Evolutionary conservation across 1,139 yeast species (phyloP), one percentile per base, ranked within the genome.

Genomic region (Saccharomyces hybrid): DNA sequence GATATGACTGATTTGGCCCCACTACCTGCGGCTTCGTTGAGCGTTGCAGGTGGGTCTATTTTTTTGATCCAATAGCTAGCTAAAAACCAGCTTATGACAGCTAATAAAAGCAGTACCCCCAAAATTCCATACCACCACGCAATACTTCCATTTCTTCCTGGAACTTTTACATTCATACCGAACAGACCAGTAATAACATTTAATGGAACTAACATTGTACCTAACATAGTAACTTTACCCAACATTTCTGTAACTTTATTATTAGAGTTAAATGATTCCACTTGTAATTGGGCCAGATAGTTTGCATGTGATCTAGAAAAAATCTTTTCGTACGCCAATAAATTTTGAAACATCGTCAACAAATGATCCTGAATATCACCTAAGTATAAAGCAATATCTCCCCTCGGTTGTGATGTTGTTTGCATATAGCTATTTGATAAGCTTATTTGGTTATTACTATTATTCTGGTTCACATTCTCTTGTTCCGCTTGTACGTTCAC

Each of bases 351-450:
- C 98, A 91, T 91, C 20, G 98, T 91, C 58, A 91, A 84, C 64
- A 91, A 88, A 79, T 91, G 99, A 78, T 91, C 98, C 73, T 91
- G 98, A 66, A 91, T 91, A 82, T 93, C 99, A 57, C 98, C 97
- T 59, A 93, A 74, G 70, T 91, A 93, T 59, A 93, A 77, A 0
- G 93, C 93, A 67, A 86, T 86, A 65, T 86, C 93, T 16, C 86
- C 90, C 65, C 95, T 77, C 55, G 93, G 93, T 66, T 84, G 88
- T 9, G 44, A 38, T 4, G 44, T 38, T 16, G 25, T 16, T 5
- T 23, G 44, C 25, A 8, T 11, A 13, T 14, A 38, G 25, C 9
- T 14, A 5, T 38, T 38, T 16, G 13, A 11, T 4, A 38, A 38
- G 16, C 23, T 38, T 16, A 2, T 20, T 16, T 16, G 13, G 13